Base-by-base conservation (phyloP, 495 filamentous ascomycete species). In the Neurospora africana region DNA sequence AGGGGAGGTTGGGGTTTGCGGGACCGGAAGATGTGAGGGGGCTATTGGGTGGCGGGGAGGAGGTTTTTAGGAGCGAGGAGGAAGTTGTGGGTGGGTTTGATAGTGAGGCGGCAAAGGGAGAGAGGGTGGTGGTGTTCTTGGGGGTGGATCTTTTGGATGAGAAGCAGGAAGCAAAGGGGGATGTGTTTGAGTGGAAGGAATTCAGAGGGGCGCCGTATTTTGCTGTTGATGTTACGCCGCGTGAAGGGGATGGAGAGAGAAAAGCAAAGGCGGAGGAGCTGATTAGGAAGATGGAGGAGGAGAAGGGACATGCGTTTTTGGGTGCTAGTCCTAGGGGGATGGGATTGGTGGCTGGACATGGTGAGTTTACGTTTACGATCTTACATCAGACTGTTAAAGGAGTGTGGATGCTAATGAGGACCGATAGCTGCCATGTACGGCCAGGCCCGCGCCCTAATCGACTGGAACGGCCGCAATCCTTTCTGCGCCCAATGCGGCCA, bases 401-500 rank as follows among this genome's bases (percentile, higher is more conserved):
- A 27, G 15, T 17, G 27, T 17, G 21, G 13, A 21, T 23, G 1
- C 67, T 21, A 21, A 69, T 5, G 6, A 6, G 27, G 36, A 8
- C 9, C 4, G 0, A 17, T 73, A 94, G 95, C 93, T 72, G 94
- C 94, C 71, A 92, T 96, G 58, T 94, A 93, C 78, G 96, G 93
- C n/a, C 91, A 95, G 78, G 92, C 93, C 4, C 91, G 95, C 75
- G 90, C 92, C n/a, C 82, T 97, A 43, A 79, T 95, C 37, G 95
- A 98, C 82, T 99, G 95, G 95, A 98, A 99, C 81, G 87, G 84
- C 68, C 91, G 95, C 65, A 98, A 97, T 78, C 92, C 89, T 41
- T 98, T 93, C 83, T 99, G 95, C 81, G 93, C 89, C 11, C 89
- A 89, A 70, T 97, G 95, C 83, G 95, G 95, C 39, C 84, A 92